Percentiles rank a stretch among this genome's conserved stretches.
Evolutionary conservation across 2,329 filamentous ascomycete genomes (phyloP).

Genomic region (Botryosphaeria agaves): DNA sequence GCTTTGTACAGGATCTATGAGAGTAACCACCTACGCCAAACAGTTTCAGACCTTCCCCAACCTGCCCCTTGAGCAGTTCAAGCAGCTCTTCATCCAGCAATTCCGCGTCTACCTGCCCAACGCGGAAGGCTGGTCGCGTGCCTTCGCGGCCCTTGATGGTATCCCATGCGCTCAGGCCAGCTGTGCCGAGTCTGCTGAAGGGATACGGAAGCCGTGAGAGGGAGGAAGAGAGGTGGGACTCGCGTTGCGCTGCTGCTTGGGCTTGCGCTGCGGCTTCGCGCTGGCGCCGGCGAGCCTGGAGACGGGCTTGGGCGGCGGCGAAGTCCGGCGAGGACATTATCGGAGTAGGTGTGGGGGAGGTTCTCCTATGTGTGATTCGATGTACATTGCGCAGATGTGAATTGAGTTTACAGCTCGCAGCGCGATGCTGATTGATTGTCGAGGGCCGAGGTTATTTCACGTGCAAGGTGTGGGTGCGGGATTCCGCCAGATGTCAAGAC

Average conservation of each 20-base stretch:
- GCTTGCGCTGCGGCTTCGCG: slow-evolving; percentile 50
- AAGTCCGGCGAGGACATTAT: slow-evolving; percentile 50
- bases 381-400: too few relatives aligned
- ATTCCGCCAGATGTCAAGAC: too few relatives aligned
- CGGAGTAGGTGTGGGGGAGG: not conserved
- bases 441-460: too few relatives aligned
- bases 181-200: slow-evolving; percentile 37
- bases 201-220: slow-evolving; percentile 30
- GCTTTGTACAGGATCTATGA: too few relatives aligned
- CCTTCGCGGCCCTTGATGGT: slow-evolving; percentile 56
- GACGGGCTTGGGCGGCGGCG: slow-evolving; percentile 73
- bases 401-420: too few relatives aligned
- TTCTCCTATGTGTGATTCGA: too few relatives aligned
- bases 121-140: slow-evolving; percentile 71
- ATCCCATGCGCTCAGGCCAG: slow-evolving; percentile 46
- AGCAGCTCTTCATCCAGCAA: slow-evolving; percentile 86
- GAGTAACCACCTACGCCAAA: slow-evolving; percentile 51
- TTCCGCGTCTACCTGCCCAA: slow-evolving; percentile 92
- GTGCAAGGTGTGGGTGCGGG: too few relatives aligned
- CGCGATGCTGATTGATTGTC: too few relatives aligned
- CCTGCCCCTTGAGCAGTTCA: slow-evolving; percentile 68
- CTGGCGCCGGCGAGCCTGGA: slow-evolving; percentile 61
- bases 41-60: slow-evolving; percentile 76
- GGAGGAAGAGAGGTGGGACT: slow-evolving; percentile 22
- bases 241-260: slow-evolving; percentile 29